Percentiles rank a stretch among this genome's conserved stretches.
phyloP scores from a whole-genome alignment of 179 eudicot genomes.

The Corrigiola litoralis region DNA sequence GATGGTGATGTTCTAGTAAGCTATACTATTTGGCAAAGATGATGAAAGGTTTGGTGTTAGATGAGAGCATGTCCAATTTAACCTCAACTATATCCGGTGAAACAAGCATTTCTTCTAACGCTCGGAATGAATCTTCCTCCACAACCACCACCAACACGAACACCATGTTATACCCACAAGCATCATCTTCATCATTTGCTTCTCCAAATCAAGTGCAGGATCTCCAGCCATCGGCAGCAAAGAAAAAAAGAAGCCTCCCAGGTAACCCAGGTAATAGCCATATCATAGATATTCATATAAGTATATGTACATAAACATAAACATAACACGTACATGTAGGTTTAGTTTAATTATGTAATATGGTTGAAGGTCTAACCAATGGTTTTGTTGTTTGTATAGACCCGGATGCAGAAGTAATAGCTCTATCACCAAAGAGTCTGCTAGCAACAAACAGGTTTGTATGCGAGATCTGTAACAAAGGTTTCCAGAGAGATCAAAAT shows the following conservation, averaged over 20 bases:
- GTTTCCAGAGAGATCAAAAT: conserved; percentile 33
- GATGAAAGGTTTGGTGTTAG: conserved; percentile 45
- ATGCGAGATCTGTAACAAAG: conserved; percentile 32
- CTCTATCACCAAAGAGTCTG: conserved; percentile 29
- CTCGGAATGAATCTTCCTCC: conserved; percentile 13
- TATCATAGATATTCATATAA: too few relatives aligned
- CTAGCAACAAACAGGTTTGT: conserved; percentile 24
- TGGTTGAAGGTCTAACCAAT: not conserved
- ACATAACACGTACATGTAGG: too few relatives aligned
- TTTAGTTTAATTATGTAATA: not conserved
- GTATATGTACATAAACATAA: too few relatives aligned
- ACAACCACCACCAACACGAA: conserved; percentile 11
- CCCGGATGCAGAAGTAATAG: conserved; percentile 34
- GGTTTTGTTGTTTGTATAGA: too few relatives aligned
- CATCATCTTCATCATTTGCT: conserved; percentile 14
- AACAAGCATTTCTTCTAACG: conserved; percentile 28
- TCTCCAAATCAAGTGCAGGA: conserved; percentile 20
- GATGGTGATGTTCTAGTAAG: not conserved
- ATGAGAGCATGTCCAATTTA: conserved; percentile 62
- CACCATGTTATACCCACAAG: conserved; percentile 31
- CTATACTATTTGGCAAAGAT: conserved; percentile 12
- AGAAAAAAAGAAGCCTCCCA: conserved; percentile 63
- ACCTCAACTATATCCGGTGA: conserved; percentile 40
- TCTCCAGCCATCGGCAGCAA: conserved; percentile 36
- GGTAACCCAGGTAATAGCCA: conserved; percentile 58